Base-by-base conservation (phyloP, 1,139 yeast species). In the Protomyces gravidus region DNA sequence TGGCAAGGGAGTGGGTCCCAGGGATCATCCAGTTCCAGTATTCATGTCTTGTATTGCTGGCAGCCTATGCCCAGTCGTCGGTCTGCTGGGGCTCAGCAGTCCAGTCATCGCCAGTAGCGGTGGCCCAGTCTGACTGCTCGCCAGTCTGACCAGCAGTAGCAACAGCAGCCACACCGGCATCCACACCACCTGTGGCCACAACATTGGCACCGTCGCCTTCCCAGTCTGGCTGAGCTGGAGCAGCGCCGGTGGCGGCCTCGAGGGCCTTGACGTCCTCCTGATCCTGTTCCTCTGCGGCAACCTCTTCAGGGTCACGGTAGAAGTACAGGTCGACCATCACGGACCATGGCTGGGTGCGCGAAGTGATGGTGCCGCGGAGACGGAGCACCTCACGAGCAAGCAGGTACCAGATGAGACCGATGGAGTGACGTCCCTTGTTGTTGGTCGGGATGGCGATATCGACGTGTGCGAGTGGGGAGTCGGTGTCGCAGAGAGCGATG, bases 281-380 rank as follows among this genome's bases (percentile, higher is more conserved):
- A 71, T 84, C 79, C 75, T 84, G 80, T 76, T 85, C 89, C 81
- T 89, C 68, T 61, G 65, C 64, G 55, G 65, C 96, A 79, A 86
- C 86, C 81, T 92, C 99, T 83, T 92, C 98, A 76, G 98, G 98
- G 82, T 92, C 97, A 86, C 99, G 92, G 97, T 92, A 92, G 90
- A 92, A 92, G 89, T 90, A 92, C 80, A 62, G 33, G 83, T 92
- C 99, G 80, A 97, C 97, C 98, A 92, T 94, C 77, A 92, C 94
- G 72, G 95, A 81, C 99, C 99, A 92, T 78, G 86, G 87, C 78
- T 94, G 88, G 71, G 88, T 77, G 85, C 99, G 90, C 89, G 87
- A 89, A 76, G 95, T 90, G 73, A 92, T 81, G 76, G 90, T 86
- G 76, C 99, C 98, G 83, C 97, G 88, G 79, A 92, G 86, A 84